A percentile compares a stretch with the other conserved stretches of the same genome.
Evolutionary conservation across 129 eudicot species (phyloP).

Genomic region (Flaveria bidentis): DNA sequence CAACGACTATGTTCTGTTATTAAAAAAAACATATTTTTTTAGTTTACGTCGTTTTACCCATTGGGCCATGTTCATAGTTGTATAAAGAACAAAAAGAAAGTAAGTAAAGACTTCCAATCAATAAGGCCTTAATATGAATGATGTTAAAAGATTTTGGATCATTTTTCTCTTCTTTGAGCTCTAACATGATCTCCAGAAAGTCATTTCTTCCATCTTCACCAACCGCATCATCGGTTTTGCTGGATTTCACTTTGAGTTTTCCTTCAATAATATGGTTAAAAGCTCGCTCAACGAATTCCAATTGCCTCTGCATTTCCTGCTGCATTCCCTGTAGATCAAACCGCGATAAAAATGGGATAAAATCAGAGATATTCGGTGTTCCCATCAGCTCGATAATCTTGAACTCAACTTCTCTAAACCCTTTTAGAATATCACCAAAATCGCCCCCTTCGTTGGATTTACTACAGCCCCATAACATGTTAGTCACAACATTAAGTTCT

Average conservation of each 20-base stretch:
- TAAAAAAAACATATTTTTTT: neutral
- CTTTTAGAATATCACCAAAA: neutral
- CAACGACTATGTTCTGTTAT: slow-evolving; percentile 34
- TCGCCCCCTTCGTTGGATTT: slow-evolving; percentile 31
- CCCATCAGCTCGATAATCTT: slow-evolving; percentile 41
- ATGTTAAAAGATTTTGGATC: slow-evolving; percentile 33
- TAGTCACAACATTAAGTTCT: slow-evolving; percentile 43
- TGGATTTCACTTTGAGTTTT: slow-evolving; percentile 23
- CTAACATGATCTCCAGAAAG: slow-evolving; percentile 43
- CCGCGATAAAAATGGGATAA: slow-evolving; percentile 33
- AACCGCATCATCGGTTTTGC: slow-evolving; percentile 12
- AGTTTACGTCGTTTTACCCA: neutral
- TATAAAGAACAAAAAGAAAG: neutral
- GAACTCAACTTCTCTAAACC: slow-evolving; percentile 30
- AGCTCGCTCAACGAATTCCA: slow-evolving; percentile 30
- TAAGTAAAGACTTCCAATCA: slow-evolving; percentile 28
- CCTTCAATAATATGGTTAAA: slow-evolving; percentile 25
- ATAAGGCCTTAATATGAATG: slow-evolving; percentile 43
- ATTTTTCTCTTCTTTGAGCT: slow-evolving; percentile 32
- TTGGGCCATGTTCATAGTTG: neutral
- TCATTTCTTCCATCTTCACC: slow-evolving; percentile 38
- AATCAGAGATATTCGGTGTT: slow-evolving; percentile 38
- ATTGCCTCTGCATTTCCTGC: slow-evolving; percentile 36
- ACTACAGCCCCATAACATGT: slow-evolving; percentile 40
- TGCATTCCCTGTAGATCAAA: slow-evolving; percentile 47